Evolutionary conservation across 106 monocot genomes (phyloP).

Genomic region (Platanthera zijinensis): DNA sequence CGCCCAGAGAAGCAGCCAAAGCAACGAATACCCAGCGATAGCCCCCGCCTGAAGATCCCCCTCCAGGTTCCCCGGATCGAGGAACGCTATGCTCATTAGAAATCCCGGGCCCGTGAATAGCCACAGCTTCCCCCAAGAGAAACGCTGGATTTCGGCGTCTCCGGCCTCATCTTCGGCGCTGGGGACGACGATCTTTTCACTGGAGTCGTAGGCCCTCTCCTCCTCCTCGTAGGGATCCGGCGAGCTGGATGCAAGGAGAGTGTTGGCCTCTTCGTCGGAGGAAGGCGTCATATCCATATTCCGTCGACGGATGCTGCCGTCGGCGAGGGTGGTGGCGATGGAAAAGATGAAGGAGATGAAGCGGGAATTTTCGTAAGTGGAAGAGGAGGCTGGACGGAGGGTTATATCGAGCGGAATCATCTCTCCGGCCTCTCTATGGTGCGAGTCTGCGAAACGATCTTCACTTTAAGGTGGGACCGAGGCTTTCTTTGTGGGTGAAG

Average conservation of each 20-base stretch:
- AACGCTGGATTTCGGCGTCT: slow-evolving; percentile 16
- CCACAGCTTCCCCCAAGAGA: slow-evolving; percentile 70
- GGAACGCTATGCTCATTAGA: slow-evolving; percentile 75
- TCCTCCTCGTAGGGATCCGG: slow-evolving; percentile 19
- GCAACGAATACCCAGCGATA: slow-evolving; percentile 56
- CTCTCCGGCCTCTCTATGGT: neutral
- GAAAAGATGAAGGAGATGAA: neutral
- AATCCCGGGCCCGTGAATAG: slow-evolving; percentile 70
- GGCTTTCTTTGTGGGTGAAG: too few relatives aligned
- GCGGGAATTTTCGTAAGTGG: neutral
- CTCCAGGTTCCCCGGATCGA: slow-evolving; percentile 75
- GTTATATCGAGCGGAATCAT: slow-evolving; percentile 10
- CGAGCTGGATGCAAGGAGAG: slow-evolving; percentile 13
- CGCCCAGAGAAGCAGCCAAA: slow-evolving; percentile 65
- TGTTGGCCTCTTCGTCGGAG: slow-evolving; percentile 20
- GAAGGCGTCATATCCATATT: neutral
- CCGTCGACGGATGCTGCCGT: neutral
- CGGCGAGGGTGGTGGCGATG: neutral
- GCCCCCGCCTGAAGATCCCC: slow-evolving; percentile 76
- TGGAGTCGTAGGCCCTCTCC: slow-evolving; percentile 46
- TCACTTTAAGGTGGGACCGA: too few relatives aligned
- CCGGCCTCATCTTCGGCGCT: slow-evolving; percentile 4
- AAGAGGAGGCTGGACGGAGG: slow-evolving; percentile 1
- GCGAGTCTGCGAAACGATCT: too few relatives aligned
- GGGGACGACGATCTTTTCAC: slow-evolving; percentile 42